Conservation (phyloP, 768 basidiomycete species). For the Lentinula sp. region DNA sequence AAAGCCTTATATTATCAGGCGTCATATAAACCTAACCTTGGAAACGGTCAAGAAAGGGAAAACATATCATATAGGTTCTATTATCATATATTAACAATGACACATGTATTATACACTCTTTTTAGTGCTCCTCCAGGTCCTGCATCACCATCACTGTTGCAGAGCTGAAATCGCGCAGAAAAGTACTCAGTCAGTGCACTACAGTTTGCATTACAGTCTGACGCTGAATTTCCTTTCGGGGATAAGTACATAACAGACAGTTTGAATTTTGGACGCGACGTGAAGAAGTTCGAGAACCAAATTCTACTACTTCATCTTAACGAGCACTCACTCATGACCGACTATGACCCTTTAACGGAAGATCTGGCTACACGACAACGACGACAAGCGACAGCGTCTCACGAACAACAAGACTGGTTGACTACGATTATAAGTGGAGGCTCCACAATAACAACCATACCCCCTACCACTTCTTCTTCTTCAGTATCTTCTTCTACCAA, state of each 20-base stretch:
- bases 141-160: background rate
- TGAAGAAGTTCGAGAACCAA: background rate
- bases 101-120: background rate
- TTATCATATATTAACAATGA: background rate
- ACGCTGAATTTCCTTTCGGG: background rate
- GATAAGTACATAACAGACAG: background rate
- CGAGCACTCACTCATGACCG: background rate
- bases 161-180: background rate
- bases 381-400: background rate
- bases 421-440: constrained; percentile 13
- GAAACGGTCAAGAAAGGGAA: too few relatives aligned
- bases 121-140: background rate
- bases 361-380: constrained; percentile 1
- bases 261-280: background rate
- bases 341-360: background rate
- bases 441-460: constrained; percentile 11
- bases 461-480: constrained; percentile 7
- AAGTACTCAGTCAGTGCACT: background rate
- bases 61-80: too few relatives aligned
- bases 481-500: background rate
- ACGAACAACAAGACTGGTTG: background rate
- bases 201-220: background rate
- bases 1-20: too few relatives aligned
- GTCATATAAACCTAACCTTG: too few relatives aligned
- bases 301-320: background rate